phyloP scores from a whole-genome alignment of 1,139 yeast genomes.

The Meyerozyma elateridarum region DNA sequence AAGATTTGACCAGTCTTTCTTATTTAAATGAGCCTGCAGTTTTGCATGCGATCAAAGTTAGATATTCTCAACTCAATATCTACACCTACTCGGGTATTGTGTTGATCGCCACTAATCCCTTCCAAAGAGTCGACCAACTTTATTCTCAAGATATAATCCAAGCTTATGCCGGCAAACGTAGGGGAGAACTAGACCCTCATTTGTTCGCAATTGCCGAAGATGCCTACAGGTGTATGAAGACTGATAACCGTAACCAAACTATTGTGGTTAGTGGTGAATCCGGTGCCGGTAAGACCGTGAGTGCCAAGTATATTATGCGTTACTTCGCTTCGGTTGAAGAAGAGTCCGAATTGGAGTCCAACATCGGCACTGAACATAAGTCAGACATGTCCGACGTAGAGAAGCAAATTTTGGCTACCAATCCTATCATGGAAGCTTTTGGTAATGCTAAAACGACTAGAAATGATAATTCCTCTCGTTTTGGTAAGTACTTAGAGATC shows the following conservation, averaged over 20 bases:
- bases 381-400: constrained; percentile 89
- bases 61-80: constrained; percentile 84
- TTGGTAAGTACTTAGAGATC: constrained; percentile 93
- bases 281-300: constrained; percentile 98
- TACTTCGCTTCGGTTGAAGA: constrained; percentile 94
- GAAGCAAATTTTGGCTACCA: constrained; percentile 91
- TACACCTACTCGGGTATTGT: constrained; percentile 97
- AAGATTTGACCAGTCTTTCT: constrained; percentile 87
- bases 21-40: constrained; percentile 96
- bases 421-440: constrained; percentile 97
- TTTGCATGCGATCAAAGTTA: constrained; percentile 83
- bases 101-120: constrained; percentile 93
- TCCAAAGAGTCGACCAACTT: constrained; percentile 84
- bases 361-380: constrained; percentile 39
- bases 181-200: constrained; percentile 96
- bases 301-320: constrained; percentile 96
- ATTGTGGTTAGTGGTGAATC: constrained; percentile 97
- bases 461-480: constrained; percentile 95
- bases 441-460: constrained; percentile 98
- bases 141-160: constrained; percentile 91
- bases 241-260: constrained; percentile 82
- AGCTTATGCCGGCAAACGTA: constrained; percentile 85
- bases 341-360: constrained; percentile 32
- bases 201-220: constrained; percentile 97
- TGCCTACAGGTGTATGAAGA: constrained; percentile 93